Percentiles rank a stretch among this genome's conserved stretches.
These are phyloP conservation scores for Scheffersomyces parashehatae DNA, from an alignment of 1,139 yeast genomes.

Conservation along the genomic window DNA sequence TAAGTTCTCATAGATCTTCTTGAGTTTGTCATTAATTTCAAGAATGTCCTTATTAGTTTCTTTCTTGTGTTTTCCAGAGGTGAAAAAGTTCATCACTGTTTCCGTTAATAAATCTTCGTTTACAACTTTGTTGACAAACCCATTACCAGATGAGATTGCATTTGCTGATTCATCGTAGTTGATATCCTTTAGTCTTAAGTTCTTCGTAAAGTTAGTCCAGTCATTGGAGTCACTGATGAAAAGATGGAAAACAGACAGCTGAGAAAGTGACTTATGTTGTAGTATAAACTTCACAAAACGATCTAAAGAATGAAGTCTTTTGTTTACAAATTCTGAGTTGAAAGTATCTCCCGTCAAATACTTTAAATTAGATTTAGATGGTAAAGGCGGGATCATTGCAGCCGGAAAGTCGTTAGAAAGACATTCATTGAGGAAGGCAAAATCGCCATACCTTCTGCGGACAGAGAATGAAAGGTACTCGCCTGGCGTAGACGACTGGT, in stretches of 20 bases:
- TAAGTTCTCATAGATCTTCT: conserved; percentile 81
- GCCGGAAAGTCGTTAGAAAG: conserved; percentile 79
- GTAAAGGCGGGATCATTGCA: conserved; percentile 87
- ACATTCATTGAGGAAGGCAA: conserved; percentile 74
- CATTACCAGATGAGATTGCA: conserved; percentile 14
- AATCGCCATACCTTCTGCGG: conserved; percentile 81
- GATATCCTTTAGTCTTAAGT: conserved; percentile 39
- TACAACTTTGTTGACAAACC: conserved; percentile 44
- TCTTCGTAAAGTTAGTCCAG: conserved; percentile 79
- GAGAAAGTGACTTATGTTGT: conserved; percentile 69
- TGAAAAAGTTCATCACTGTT: conserved; percentile 87
- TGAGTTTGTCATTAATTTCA: conserved; percentile 80
- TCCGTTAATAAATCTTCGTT: conserved; percentile 74
- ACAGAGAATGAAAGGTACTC: conserved; percentile 50
- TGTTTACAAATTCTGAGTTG: conserved; percentile 74
- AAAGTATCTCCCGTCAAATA: conserved; percentile 95
- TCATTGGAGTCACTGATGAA: conserved; percentile 76
- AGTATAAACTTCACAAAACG: conserved; percentile 74
- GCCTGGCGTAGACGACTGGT: conserved; percentile 22
- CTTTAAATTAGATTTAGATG: conserved; percentile 88
- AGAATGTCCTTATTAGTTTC: conserved; percentile 77
- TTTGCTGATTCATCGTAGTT: conserved; percentile 22
- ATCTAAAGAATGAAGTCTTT: conserved; percentile 80
- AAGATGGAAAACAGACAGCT: conserved; percentile 69
- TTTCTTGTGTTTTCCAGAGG: conserved; percentile 65